A percentile compares a stretch with the other conserved stretches of the same genome.
These are phyloP conservation scores for Primulina eburnea DNA, from an alignment of 257 asterid species.

Conservation along the genomic window DNA sequence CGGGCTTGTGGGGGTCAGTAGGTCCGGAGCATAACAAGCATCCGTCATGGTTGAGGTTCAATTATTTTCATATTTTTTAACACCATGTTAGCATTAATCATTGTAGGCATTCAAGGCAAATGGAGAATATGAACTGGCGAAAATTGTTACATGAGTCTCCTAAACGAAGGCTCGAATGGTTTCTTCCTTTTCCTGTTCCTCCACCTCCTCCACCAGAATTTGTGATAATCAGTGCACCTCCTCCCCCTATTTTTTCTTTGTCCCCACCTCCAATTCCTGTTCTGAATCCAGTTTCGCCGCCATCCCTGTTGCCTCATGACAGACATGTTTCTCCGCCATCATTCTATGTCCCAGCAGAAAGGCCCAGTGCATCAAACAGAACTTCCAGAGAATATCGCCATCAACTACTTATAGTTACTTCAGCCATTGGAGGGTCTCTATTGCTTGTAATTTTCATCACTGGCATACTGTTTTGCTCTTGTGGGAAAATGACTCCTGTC, in stretches of 20 bases:
- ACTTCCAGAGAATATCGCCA: background rate
- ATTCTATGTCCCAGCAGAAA: conserved; percentile 23
- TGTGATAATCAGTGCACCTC: background rate
- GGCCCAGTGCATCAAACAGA: conserved; percentile 18
- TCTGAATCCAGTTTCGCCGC: conserved; percentile 22
- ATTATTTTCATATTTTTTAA: too few relatives aligned
- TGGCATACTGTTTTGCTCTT: too few relatives aligned
- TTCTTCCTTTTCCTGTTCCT: background rate
- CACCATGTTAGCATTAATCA: background rate
- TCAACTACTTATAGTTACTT: too few relatives aligned
- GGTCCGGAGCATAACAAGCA: too few relatives aligned
- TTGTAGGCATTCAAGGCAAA: conserved; percentile 41
- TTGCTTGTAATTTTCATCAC: conserved; percentile 23
- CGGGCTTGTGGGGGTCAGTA: too few relatives aligned
- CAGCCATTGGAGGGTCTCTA: conserved; percentile 51
- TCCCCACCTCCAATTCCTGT: conserved; percentile 15
- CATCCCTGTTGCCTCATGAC: conserved; percentile 26
- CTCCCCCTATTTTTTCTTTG: background rate
- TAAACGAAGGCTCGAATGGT: too few relatives aligned
- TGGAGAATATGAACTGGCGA: conserved; percentile 34
- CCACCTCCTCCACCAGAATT: background rate
- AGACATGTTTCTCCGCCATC: conserved; percentile 36
- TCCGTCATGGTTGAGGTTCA: too few relatives aligned
- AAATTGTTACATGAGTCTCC: conserved; percentile 36
- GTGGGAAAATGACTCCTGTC: conserved; percentile 57